Base-by-base conservation (phyloP, 1,284 basidiomycete species). In the Amylostereum areolatum region DNA sequence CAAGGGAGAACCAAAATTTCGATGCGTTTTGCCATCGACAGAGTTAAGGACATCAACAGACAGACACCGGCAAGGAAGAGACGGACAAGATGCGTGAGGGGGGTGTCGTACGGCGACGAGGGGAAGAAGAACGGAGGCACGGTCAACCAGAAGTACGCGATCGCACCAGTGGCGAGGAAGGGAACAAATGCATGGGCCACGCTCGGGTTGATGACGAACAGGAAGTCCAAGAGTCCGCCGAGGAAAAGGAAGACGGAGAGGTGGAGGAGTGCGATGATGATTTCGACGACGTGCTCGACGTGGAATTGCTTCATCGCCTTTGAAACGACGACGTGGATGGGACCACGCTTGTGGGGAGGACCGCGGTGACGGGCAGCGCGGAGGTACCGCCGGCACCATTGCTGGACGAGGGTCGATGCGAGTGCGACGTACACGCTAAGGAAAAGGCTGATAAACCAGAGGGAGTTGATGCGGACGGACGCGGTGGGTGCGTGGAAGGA, bases 221-320 rank as follows among this genome's bases (percentile, higher is more conserved):
- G 57, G 46, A 72, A 72, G 31, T 65, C 63, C 18, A 69, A 60
- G 10, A 74, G 61, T 9, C 70, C 71, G 3, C 64, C 66, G 40
- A 72, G 69, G 53, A 73, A 73, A 4, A 73, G 57, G 31, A 71
- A 63, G 12, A 73, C 59, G 2, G 71, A 70, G 3, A 66, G 53
- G 49, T 72, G 71, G 8, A 74, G 61, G 24, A 74, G 62, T 32
- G 66, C 61, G 2, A 71, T 71, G 29, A 73, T 70, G 18, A 62
- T 54, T 42, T 69, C 66, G 3, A 71, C 70, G 6, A 72, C 58
- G 12, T 62, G 58, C 25, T 62, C 56, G 64, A 72, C 68, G 27
- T 60, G 59, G 45, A 69, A 73, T 42, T 55, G 58, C 25, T 61
- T 58, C 25, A 73, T 52, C 11, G 70, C 69, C 47, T 62, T 59